phyloP scores from a whole-genome alignment of 768 basidiomycete genomes.

The Hydnomerulius pinastri region DNA sequence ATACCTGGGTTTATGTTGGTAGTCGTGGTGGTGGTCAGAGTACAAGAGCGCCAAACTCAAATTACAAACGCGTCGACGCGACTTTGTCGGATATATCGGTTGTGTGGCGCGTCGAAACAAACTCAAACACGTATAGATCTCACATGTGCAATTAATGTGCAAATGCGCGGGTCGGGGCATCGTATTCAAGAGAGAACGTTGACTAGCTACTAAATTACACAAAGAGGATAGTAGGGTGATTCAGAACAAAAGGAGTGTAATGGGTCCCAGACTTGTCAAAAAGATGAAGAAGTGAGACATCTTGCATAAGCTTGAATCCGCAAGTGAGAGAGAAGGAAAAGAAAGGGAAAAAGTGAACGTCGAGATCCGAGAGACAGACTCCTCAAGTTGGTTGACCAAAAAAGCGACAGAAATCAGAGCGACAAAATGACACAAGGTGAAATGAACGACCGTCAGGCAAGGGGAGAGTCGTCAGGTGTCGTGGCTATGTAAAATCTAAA shows the following conservation, averaged over 20 bases:
- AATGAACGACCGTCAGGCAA: slow-evolving; percentile 11
- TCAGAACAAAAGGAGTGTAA: slow-evolving; percentile 5
- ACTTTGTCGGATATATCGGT: slow-evolving; percentile 19
- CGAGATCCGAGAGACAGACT: neutral
- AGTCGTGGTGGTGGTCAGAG: neutral
- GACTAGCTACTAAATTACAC: slow-evolving; percentile 27
- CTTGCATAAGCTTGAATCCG: slow-evolving; percentile 10
- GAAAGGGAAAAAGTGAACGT: neutral
- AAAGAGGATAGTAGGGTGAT: neutral
- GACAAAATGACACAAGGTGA: neutral
- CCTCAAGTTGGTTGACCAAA: neutral
- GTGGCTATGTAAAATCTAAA: slow-evolving; percentile 47
- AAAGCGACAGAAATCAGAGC: neutral
- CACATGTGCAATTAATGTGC: too few relatives aligned
- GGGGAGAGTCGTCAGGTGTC: slow-evolving; percentile 11
- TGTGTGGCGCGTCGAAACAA: slow-evolving; percentile 2
- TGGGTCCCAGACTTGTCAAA: slow-evolving; percentile 5
- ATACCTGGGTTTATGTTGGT: too few relatives aligned
- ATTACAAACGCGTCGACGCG: slow-evolving; percentile 14
- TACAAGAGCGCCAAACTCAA: neutral
- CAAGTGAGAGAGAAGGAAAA: neutral
- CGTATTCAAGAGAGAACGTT: slow-evolving; percentile 19
- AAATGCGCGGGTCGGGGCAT: slow-evolving; percentile 9
- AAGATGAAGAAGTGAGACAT: neutral
- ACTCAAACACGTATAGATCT: neutral